Evolutionary conservation across 2,329 filamentous ascomycete genomes (phyloP).

Genomic region (Proliferodiscus dingleyae): DNA sequence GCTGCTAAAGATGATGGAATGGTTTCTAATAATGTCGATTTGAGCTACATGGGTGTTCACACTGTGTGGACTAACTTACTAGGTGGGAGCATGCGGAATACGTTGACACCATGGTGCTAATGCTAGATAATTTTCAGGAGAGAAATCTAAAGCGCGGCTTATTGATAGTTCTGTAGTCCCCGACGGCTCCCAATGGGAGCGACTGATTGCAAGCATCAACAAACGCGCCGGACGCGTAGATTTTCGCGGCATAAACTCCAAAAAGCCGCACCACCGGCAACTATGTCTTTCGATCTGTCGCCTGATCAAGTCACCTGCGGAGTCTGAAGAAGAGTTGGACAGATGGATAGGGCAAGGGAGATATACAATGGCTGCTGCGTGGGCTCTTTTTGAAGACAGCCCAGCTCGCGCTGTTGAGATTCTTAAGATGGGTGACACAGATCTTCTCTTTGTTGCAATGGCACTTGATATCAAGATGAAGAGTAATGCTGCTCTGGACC

Average conservation of each 20-base stretch:
- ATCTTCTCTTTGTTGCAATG: slow-evolving; percentile 64
- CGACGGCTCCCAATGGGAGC: slow-evolving; percentile 53
- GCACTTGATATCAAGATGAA: slow-evolving; percentile 59
- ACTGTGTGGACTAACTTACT: slow-evolving; percentile 68
- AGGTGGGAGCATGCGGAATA: too few relatives aligned
- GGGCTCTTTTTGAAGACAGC: slow-evolving; percentile 69
- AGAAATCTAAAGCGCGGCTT: slow-evolving; percentile 44
- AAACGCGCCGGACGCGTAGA: slow-evolving; percentile 56
- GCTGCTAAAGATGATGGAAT: slow-evolving; percentile 65
- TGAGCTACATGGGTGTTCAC: slow-evolving; percentile 71
- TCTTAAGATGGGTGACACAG: slow-evolving; percentile 62
- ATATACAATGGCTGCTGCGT: slow-evolving; percentile 73
- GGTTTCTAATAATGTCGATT: slow-evolving; percentile 61
- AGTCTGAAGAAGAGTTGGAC: slow-evolving; percentile 41
- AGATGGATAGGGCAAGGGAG: slow-evolving; percentile 41
- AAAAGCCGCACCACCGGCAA: slow-evolving; percentile 65
- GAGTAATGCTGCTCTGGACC: slow-evolving; percentile 37
- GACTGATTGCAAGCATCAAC: slow-evolving; percentile 58
- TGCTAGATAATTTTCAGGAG: slow-evolving; percentile 35
- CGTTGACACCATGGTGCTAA: background rate
- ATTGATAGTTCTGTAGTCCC: slow-evolving; percentile 38
- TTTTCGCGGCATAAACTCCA: slow-evolving; percentile 60
- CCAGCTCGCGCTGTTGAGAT: slow-evolving; percentile 64
- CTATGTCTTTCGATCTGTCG: slow-evolving; percentile 71
- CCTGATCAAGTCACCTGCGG: slow-evolving; percentile 56